Base-by-base conservation (phyloP, 75 land plant species). In the Cunninghamia lanceolata region DNA sequence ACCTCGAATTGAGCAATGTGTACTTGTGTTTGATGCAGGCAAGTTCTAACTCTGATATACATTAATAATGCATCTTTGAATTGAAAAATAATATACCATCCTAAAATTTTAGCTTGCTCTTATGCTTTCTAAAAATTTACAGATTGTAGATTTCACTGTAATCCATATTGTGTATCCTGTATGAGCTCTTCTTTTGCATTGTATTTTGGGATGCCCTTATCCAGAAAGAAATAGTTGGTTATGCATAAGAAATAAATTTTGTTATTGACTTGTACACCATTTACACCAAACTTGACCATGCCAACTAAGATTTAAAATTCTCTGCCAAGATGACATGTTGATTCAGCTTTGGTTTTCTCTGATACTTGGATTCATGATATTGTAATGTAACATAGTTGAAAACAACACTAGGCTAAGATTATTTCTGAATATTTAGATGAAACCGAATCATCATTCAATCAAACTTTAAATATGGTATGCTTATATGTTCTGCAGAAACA, bases 1-100 rank as follows among this genome's bases (percentile, higher is more conserved):
- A 21, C 88, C 87, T 82, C 90, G 81, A 85, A 93, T 90, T 2
- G 93, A 96, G 35, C 96, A 98, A 78, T 95, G 95, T 82, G 93
- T 95, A 13, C 88, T 96, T 32, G 89, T 98, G 83, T 88, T 96
- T 82, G 98, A 98, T 87, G 94, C 92, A 15, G 88, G 93, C 90
- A 85, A 89, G 91, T 47, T 84, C 10, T 56, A 38, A 45, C 82
- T 80, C 16, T 50, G 25, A 30, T 21, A 32, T 15, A 52, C 39
- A 56, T 19, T 56, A 56, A 10, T 10, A 16, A 17, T 25, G 47
- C 88, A 88, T 85, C 85, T 81, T 88, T 56, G 42, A 76, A 17
- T 7, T 17, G 9, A 9, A 16, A 76, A 76, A 76, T 16, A 35
- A 35, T 74, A 34, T 74, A 5, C 77, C 17, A 9, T 14, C 77